phyloP scores from a whole-genome alignment of 1,284 basidiomycete species.

The Malassezia sympodialis region DNA sequence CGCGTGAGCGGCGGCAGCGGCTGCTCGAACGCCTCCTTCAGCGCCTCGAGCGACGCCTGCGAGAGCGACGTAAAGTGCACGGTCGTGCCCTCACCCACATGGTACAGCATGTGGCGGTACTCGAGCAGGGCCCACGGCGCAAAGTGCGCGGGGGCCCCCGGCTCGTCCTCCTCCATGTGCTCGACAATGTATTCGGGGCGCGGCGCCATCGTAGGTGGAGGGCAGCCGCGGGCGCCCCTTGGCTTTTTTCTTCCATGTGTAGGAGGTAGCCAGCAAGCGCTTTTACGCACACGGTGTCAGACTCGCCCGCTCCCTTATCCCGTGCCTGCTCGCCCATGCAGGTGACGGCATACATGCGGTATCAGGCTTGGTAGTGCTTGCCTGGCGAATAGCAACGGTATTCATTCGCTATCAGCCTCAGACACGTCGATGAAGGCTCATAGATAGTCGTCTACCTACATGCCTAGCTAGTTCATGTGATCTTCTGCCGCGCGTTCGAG shows the following conservation, averaged over 20 bases:
- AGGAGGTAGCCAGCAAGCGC: not conserved
- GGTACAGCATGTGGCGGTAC: conserved; percentile 68
- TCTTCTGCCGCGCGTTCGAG: conserved; percentile 15
- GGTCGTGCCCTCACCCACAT: conserved; percentile 59
- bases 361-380: conserved; percentile 20
- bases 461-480: not conserved
- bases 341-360: conserved; percentile 16
- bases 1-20: conserved; percentile 16
- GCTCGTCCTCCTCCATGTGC: conserved; percentile 47
- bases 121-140: conserved; percentile 45
- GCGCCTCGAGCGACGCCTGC: conserved; percentile 57
- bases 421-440: conserved; percentile 20
- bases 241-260: not conserved
- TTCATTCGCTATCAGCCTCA: conserved; percentile 22
- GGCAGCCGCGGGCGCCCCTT: not conserved
- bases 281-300: not conserved
- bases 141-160: conserved; percentile 32
- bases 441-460: conserved; percentile 22
- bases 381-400: conserved; percentile 17
- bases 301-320: conserved; percentile 19
- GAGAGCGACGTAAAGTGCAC: conserved; percentile 80
- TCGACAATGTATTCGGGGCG: conserved; percentile 46
- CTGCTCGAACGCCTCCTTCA: conserved; percentile 52
- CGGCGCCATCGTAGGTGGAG: not conserved
- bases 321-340: conserved; percentile 13